phyloP scores from a whole-genome alignment of 148 eudicot genomes.

The Silene uniflora region DNA sequence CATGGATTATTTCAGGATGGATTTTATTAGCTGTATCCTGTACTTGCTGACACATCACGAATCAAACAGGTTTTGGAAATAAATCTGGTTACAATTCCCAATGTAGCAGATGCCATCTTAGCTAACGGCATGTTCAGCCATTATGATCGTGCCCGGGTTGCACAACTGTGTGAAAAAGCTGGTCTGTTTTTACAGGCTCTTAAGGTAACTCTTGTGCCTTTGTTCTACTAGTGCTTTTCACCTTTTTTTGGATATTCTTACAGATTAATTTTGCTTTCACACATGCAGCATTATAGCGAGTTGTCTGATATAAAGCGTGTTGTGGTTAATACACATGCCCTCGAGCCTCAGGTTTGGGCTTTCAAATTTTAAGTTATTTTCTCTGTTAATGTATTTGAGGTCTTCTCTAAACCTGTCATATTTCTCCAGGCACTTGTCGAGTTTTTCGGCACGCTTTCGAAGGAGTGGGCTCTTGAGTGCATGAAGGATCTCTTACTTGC shows the following conservation, averaged over 20 bases:
- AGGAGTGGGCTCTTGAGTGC: slow-evolving; percentile 97
- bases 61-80: slow-evolving; percentile 48
- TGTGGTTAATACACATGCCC: slow-evolving; percentile 94
- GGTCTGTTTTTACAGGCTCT: slow-evolving; percentile 91
- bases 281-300: slow-evolving; percentile 82
- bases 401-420: slow-evolving; percentile 5
- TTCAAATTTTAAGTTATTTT: neutral
- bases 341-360: slow-evolving; percentile 86
- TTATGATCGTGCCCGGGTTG: slow-evolving; percentile 93
- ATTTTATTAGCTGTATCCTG: neutral
- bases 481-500: slow-evolving; percentile 95
- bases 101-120: slow-evolving; percentile 96
- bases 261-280: slow-evolving; percentile 13
- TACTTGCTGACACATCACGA: slow-evolving; percentile 35
- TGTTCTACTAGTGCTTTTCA: neutral
- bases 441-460: slow-evolving; percentile 91
- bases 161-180: slow-evolving; percentile 96
- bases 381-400: slow-evolving; percentile 1
- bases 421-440: slow-evolving; percentile 82
- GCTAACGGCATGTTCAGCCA: slow-evolving; percentile 99
- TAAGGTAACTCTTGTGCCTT: slow-evolving; percentile 40
- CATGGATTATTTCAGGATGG: no score
- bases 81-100: slow-evolving; percentile 92
- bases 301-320: slow-evolving; percentile 92
- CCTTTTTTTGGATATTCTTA: neutral